Percentiles rank a stretch among this genome's conserved stretches.
These are phyloP conservation scores for Nemania sp. DNA, from an alignment of 2,329 filamentous ascomycete species.

Conservation along the genomic window DNA sequence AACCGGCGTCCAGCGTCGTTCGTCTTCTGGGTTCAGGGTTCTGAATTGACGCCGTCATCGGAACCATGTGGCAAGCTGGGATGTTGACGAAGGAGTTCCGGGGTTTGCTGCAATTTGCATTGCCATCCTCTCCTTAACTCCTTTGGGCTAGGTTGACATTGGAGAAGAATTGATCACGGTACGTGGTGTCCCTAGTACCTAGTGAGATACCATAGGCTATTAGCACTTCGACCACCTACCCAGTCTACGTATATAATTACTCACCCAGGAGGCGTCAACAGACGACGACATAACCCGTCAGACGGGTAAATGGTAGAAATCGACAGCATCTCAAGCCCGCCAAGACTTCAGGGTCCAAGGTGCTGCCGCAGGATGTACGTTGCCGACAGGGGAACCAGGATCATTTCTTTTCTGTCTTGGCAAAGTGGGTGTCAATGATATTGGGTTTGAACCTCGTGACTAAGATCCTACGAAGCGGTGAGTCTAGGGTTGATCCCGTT, in stretches of 20 bases:
- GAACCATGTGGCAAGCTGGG: slow-evolving; percentile 11
- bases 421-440: slow-evolving; percentile 13
- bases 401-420: slow-evolving; percentile 22
- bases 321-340: slow-evolving; percentile 13
- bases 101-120: neutral
- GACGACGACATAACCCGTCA: slow-evolving; percentile 9
- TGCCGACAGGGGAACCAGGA: slow-evolving; percentile 10
- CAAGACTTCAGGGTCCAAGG: slow-evolving; percentile 26
- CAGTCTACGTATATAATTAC: too few relatives aligned
- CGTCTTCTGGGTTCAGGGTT: neutral
- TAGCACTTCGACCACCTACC: slow-evolving; percentile 4
- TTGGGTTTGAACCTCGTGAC: slow-evolving; percentile 11
- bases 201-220: neutral
- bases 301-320: neutral
- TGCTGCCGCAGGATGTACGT: slow-evolving; percentile 17
- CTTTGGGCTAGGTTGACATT: too few relatives aligned
- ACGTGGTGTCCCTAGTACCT: too few relatives aligned
- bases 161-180: neutral
- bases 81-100: neutral
- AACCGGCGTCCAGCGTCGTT: too few relatives aligned
- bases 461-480: slow-evolving; percentile 21
- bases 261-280: slow-evolving; percentile 14
- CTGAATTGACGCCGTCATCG: neutral
- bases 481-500: slow-evolving; percentile 13
- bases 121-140: neutral